Evolutionary conservation across 1,139 yeast genomes (phyloP).

Genomic region (Suhomyces choctaworum): DNA sequence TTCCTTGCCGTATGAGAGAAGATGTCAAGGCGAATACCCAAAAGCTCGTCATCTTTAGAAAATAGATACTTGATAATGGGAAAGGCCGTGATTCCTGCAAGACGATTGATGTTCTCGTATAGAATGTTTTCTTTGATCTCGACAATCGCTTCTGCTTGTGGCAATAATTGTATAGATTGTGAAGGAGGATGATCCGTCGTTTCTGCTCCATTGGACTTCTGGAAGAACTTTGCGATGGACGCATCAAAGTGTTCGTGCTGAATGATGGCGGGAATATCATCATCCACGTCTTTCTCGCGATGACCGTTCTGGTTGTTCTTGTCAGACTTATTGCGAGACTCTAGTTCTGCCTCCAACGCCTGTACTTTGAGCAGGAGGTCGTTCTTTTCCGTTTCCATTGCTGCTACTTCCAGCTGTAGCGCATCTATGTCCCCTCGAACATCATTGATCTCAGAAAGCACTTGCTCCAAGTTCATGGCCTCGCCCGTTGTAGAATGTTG

Average conservation of each 20-base stretch:
- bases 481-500: too few species aligned
- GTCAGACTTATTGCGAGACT: not conserved
- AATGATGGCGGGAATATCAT: slow-evolving; percentile 8
- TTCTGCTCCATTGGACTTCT: not conserved
- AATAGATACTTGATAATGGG: slow-evolving; percentile 35
- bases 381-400: slow-evolving; percentile 9
- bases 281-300: not conserved
- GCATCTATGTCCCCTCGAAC: slow-evolving; percentile 15
- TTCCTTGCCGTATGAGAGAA: slow-evolving; percentile 21
- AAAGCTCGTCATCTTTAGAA: slow-evolving; percentile 22
- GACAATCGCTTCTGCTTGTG: slow-evolving; percentile 14
- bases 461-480: not conserved
- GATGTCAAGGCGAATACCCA: slow-evolving; percentile 43
- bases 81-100: slow-evolving; percentile 45
- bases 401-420: slow-evolving; percentile 11
- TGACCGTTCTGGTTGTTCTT: not conserved
- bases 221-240: slow-evolving; percentile 11
- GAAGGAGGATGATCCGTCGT: not conserved
- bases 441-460: slow-evolving; percentile 10
- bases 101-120: slow-evolving; percentile 39
- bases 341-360: slow-evolving; percentile 9
- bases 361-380: slow-evolving; percentile 9
- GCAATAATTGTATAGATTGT: not conserved
- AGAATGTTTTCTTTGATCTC: slow-evolving; percentile 35
- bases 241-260: slow-evolving; percentile 14